Evolutionary conservation across 441 rosid genomes (phyloP).

Genomic region (Bocquillonia castaneifolia): DNA sequence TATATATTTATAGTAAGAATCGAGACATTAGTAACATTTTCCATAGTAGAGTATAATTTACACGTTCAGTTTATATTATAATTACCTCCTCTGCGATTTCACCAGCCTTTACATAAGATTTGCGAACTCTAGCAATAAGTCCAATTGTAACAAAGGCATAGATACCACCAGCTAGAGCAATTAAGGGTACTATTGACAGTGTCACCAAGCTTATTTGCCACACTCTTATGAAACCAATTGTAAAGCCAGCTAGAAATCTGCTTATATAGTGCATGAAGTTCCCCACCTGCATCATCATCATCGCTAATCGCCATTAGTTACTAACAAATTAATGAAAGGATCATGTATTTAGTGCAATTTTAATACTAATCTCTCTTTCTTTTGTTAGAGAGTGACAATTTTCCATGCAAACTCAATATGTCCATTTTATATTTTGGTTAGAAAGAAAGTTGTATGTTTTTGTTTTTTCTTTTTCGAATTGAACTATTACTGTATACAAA

Average conservation of each 20-base stretch:
- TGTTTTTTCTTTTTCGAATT: too few relatives aligned
- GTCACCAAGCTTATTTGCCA: conserved; percentile 98
- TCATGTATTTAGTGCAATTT: not conserved
- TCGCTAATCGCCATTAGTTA: not conserved
- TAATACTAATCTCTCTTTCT: too few relatives aligned
- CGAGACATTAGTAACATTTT: too few relatives aligned
- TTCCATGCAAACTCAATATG: too few relatives aligned
- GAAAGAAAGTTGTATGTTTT: too few relatives aligned
- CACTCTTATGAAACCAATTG: conserved; percentile 68
- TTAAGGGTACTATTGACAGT: conserved; percentile 81
- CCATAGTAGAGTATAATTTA: too few relatives aligned
- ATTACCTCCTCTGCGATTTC: conserved; percentile 93
- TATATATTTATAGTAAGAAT: too few relatives aligned
- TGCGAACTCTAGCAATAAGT: conserved; percentile 67
- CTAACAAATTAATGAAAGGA: not conserved
- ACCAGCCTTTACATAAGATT: conserved; percentile 87
- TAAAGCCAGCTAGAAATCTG: conserved; percentile 80
- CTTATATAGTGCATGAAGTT: conserved; percentile 91
- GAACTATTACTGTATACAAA: too few relatives aligned
- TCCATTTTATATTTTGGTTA: too few relatives aligned
- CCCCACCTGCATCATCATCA: conserved; percentile 55
- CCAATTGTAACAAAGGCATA: conserved; percentile 89
- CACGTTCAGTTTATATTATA: not conserved
- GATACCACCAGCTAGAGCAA: conserved; percentile 87
- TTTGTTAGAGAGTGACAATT: too few relatives aligned